phyloP scores from a whole-genome alignment of 768 basidiomycete species.

The Tricholoma matsutake region DNA sequence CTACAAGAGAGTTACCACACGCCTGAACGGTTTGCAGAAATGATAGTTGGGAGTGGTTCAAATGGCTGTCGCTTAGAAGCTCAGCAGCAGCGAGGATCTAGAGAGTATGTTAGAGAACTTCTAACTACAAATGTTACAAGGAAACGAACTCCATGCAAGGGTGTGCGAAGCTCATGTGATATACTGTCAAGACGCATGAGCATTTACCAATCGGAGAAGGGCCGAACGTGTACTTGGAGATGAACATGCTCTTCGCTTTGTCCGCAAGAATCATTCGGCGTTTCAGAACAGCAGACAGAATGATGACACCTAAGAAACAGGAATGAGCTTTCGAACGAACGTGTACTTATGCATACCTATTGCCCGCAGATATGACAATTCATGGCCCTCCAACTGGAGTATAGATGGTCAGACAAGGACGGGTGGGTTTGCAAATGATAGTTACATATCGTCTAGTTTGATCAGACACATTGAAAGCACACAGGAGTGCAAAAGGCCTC shows the following conservation, averaged over 20 bases:
- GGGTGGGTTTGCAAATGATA: slow-evolving; percentile 20
- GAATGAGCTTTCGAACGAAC: slow-evolving; percentile 2
- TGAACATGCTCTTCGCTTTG: slow-evolving; percentile 90
- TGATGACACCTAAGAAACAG: slow-evolving; percentile 66
- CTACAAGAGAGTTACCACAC: slow-evolving; percentile 92
- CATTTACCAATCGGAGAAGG: not conserved
- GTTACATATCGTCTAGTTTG: slow-evolving; percentile 75
- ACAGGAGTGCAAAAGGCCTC: slow-evolving; percentile 85
- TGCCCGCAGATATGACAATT: slow-evolving; percentile 87
- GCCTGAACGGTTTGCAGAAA: slow-evolving; percentile 93
- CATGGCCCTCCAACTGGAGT: slow-evolving; percentile 79
- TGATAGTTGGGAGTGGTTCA: slow-evolving; percentile 78
- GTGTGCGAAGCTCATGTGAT: slow-evolving; percentile 88
- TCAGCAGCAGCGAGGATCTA: slow-evolving; percentile 91
- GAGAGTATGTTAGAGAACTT: slow-evolving; percentile 7
- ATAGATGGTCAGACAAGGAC: slow-evolving; percentile 2
- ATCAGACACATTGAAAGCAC: slow-evolving; percentile 85
- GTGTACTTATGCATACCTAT: slow-evolving; percentile 50
- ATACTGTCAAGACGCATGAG: slow-evolving; percentile 46
- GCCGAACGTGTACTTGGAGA: slow-evolving; percentile 66
- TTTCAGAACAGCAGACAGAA: slow-evolving; percentile 89
- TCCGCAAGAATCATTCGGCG: slow-evolving; percentile 92
- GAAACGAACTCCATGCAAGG: slow-evolving; percentile 75
- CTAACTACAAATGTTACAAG: not conserved
- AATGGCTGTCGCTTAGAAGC: slow-evolving; percentile 77